Conservation (phyloP, 768 basidiomycete genomes). For the Suillus subalutaceus region DNA sequence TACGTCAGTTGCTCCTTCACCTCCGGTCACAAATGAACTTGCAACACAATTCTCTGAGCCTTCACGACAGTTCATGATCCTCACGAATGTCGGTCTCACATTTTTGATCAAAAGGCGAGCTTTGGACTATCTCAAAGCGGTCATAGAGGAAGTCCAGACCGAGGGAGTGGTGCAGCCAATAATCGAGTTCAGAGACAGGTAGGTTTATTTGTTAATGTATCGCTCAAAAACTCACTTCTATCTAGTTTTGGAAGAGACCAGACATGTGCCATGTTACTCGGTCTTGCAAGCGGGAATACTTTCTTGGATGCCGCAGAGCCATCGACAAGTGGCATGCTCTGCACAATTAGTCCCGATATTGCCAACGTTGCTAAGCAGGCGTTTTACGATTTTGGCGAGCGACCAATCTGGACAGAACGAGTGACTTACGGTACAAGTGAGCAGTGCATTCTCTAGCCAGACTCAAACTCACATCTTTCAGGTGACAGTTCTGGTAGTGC, state of each 20-base stretch:
- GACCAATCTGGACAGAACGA: slow-evolving; percentile 81
- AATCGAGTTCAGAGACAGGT: slow-evolving; percentile 83
- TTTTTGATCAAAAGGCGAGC: slow-evolving; percentile 82
- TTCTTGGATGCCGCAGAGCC: slow-evolving; percentile 67
- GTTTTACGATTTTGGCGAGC: slow-evolving; percentile 84
- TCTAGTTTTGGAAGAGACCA: slow-evolving; percentile 88
- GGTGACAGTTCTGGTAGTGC: slow-evolving; percentile 74
- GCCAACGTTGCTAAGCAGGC: slow-evolving; percentile 78
- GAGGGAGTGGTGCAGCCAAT: slow-evolving; percentile 80
- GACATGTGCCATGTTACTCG: slow-evolving; percentile 89
- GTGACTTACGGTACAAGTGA: slow-evolving; percentile 75
- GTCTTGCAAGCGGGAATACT: slow-evolving; percentile 82
- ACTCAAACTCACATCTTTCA: slow-evolving; percentile 22
- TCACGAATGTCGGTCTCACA: slow-evolving; percentile 85
- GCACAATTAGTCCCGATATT: slow-evolving; percentile 60
- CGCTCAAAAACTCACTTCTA: slow-evolving; percentile 9
- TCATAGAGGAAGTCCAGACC: slow-evolving; percentile 80
- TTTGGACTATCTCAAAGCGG: slow-evolving; percentile 80
- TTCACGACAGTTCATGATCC: slow-evolving; percentile 79
- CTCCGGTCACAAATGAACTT: slow-evolving; percentile 74
- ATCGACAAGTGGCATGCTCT: slow-evolving; percentile 47
- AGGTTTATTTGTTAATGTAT: slow-evolving; percentile 18
- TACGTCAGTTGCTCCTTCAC: slow-evolving; percentile 46
- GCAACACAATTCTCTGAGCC: slow-evolving; percentile 78
- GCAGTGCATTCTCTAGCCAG: slow-evolving; percentile 20